phyloP scores from a whole-genome alignment of 2,329 filamentous ascomycete genomes.

The Aspergillus floridensis region DNA sequence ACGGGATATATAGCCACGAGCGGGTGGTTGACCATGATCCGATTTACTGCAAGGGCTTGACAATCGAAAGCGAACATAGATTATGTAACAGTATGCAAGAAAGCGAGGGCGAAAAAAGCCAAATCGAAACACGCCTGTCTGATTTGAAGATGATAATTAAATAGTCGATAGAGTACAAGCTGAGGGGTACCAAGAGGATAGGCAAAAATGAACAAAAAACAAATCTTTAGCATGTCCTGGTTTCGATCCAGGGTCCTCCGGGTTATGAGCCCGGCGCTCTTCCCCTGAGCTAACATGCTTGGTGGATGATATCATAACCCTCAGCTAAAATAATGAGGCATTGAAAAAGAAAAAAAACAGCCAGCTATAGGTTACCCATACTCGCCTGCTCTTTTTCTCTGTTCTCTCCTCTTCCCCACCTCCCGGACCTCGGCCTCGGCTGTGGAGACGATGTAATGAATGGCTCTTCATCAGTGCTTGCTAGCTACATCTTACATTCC shows the following conservation, averaged over 20 bases:
- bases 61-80: too few relatives aligned
- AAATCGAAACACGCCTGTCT: too few relatives aligned
- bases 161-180: not conserved
- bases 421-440: slow-evolving; percentile 20
- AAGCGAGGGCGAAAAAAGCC: not conserved
- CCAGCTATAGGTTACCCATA: too few relatives aligned
- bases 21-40: too few relatives aligned
- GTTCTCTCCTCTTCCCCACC: too few relatives aligned
- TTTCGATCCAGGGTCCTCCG: slow-evolving; percentile 33
- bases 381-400: not conserved
- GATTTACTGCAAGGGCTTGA: too few relatives aligned
- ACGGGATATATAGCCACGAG: too few relatives aligned
- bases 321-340: too few relatives aligned
- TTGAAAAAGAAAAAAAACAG: too few relatives aligned
- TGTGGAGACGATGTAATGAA: slow-evolving; percentile 10
- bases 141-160: too few relatives aligned
- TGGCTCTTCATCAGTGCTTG: not conserved
- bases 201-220: not conserved
- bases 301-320: not conserved
- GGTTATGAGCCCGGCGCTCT: slow-evolving; percentile 51
- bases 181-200: not conserved
- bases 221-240: slow-evolving; percentile 17
- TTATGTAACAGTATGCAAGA: not conserved
- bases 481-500: not conserved
- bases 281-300: slow-evolving; percentile 46